A percentile compares a stretch with the other conserved stretches of the same genome.
phyloP scores from a whole-genome alignment of 495 filamentous ascomycete genomes.

The Aspergillus leporis region DNA sequence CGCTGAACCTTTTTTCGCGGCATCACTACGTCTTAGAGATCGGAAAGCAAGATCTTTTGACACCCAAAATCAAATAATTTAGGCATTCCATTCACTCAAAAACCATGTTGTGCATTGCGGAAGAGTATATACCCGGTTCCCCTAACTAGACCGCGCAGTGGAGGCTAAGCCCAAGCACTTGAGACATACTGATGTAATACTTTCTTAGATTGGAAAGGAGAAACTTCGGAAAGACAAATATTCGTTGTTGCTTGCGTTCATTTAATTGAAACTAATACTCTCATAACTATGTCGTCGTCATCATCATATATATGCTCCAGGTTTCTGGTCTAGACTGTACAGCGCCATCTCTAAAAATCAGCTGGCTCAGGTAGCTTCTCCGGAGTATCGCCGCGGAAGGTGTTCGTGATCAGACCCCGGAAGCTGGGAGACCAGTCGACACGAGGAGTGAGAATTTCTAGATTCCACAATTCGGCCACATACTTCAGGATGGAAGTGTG shows the following conservation, averaged over 20 bases:
- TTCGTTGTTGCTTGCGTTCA: neutral
- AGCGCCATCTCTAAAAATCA: conserved; percentile 11
- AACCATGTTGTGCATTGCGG: neutral
- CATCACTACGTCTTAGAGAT: too few species aligned
- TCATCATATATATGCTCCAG: neutral
- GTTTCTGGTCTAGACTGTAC: neutral
- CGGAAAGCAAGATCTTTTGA: too few species aligned
- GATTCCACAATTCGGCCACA: conserved; percentile 43
- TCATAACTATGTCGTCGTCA: too few species aligned
- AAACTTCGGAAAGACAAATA: neutral
- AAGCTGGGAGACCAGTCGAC: conserved; percentile 49
- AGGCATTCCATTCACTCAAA: too few species aligned
- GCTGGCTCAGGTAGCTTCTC: conserved; percentile 27
- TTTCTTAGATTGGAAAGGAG: neutral
- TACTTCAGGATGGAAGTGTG: conserved; percentile 48
- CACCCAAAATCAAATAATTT: too few species aligned
- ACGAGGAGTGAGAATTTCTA: conserved; percentile 41
- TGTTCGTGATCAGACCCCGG: conserved; percentile 31
- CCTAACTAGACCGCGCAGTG: neutral
- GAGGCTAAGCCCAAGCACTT: neutral
- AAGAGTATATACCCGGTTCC: neutral
- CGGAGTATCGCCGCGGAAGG: conserved; percentile 32
- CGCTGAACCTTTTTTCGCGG: neutral
- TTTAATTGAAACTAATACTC: neutral
- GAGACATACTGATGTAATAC: neutral